These are phyloP conservation scores for Aspergillus sp. DNA, from an alignment of 2,329 filamentous ascomycete species.

Conservation along the genomic window DNA sequence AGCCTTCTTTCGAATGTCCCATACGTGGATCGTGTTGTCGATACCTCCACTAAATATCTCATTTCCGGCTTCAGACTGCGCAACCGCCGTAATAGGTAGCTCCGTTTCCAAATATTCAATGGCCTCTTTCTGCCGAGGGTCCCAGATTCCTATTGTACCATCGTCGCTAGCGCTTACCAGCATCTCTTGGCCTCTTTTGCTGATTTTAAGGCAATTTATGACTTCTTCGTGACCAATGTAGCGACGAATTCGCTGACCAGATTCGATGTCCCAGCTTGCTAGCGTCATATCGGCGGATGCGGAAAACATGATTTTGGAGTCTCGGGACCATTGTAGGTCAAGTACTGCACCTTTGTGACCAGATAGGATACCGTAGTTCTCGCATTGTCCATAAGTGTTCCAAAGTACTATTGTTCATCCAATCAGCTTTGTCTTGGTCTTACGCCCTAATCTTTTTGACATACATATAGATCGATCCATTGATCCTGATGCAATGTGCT, in stretches of 20 bases:
- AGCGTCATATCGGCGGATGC: slow-evolving; percentile 92
- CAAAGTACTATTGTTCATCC: slow-evolving; percentile 68
- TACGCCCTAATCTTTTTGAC: slow-evolving; percentile 30
- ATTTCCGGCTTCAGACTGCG: slow-evolving; percentile 89
- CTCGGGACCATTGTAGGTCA: slow-evolving; percentile 94
- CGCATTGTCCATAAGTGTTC: slow-evolving; percentile 87
- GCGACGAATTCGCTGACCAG: slow-evolving; percentile 84
- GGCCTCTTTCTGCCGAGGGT: slow-evolving; percentile 85
- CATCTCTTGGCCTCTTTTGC: slow-evolving; percentile 84
- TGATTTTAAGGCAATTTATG: slow-evolving; percentile 89
- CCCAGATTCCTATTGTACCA: slow-evolving; percentile 92
- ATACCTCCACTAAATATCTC: slow-evolving; percentile 94
- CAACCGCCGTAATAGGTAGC: slow-evolving; percentile 87
- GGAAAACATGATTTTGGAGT: slow-evolving; percentile 86
- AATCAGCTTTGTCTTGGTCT: not conserved
- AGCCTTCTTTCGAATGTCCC: slow-evolving; percentile 91
- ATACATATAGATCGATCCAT: slow-evolving; percentile 90
- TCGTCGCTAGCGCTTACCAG: slow-evolving; percentile 92
- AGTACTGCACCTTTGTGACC: slow-evolving; percentile 90
- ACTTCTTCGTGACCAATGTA: slow-evolving; percentile 93
- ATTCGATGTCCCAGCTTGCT: slow-evolving; percentile 92
- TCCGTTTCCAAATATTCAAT: slow-evolving; percentile 86
- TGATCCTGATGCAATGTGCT: slow-evolving; percentile 87
- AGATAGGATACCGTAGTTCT: slow-evolving; percentile 86
- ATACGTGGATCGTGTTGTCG: slow-evolving; percentile 95